Evolutionary conservation across 331 rosid genomes (phyloP), one percentile per base, ranked within the genome.

Genomic region (Saraca asoca): DNA sequence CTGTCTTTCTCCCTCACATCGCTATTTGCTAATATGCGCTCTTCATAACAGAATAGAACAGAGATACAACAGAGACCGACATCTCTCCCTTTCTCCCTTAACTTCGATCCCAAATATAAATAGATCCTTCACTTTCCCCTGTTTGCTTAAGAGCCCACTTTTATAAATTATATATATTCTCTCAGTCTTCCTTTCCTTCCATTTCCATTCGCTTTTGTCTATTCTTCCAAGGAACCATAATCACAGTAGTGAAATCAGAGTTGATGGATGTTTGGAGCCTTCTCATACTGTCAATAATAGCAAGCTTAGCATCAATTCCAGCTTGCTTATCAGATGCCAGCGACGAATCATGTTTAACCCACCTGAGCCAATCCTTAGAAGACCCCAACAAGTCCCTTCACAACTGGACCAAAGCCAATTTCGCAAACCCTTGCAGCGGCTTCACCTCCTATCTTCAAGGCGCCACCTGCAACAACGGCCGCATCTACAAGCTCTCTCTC

Each of bases 401-500:
- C 13, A 86, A 86, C 83, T 94, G 98, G 98, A 94, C 73, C 45
- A 64, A 83, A 60, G 51, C 85, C 51, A 88, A 66, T 71, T 83
- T 90, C 41, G 85, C 85, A 0, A 88, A 73, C 57, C 98, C 98
- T 4, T 94, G 98, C 76, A 83, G 76, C 65, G 98, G 91, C 63
- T 88, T 94, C 70, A 76, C 81, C 61, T 81, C 98, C 1, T 81
- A 73, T 51, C 88, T 90, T 5, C 87, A 75, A 62, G 98, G 98
- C 0, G 86, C 83, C 14, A 86, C 88, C 58, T 94, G 98, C 84
- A 94, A 88, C 88, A 90, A 90, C 63, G 98, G 97, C 5, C 85
- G 98, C 18, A 83, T 94, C 81, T 94, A 68, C 91, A 85, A 84
- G 77, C 96, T 94, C 17, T 84, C 98, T 0, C 97, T 94, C 67